Conservation (phyloP, 257 asterid species). For the Cinchona pubescens region DNA sequence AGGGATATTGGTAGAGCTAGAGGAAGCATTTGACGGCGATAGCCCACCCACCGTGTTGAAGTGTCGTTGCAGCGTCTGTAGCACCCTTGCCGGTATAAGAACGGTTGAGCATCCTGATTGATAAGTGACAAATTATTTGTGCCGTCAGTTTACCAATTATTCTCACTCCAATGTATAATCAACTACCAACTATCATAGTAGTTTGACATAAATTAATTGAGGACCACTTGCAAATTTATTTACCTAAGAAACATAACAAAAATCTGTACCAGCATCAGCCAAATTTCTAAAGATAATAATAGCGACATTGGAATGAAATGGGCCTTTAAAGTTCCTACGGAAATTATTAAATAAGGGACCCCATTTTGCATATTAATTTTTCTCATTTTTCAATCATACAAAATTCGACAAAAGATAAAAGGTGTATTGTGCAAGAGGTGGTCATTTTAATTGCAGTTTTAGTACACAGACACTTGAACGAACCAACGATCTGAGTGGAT, state of each 20-base stretch:
- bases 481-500: conserved; percentile 21
- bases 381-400: no score
- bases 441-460: not conserved
- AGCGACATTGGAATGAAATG: not conserved
- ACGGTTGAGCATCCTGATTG: conserved; percentile 61
- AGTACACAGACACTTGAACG: no score
- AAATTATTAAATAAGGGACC: not conserved
- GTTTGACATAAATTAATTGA: not conserved
- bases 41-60: conserved; percentile 34
- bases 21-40: conserved; percentile 26
- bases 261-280: not conserved
- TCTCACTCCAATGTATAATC: no score
- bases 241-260: not conserved
- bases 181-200: no score
- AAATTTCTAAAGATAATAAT: not conserved
- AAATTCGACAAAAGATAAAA: not conserved
- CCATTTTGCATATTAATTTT: not conserved
- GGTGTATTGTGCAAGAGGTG: not conserved
- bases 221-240: not conserved
- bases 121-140: conserved; percentile 6
- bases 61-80: conserved; percentile 61
- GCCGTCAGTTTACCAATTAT: no score
- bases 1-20: conserved; percentile 12
- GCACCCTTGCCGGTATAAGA: conserved; percentile 74
- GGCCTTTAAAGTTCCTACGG: conserved; percentile 19